Base-by-base conservation (phyloP, 176 grass and related monocot species). In the Metroxylon sagu region DNA sequence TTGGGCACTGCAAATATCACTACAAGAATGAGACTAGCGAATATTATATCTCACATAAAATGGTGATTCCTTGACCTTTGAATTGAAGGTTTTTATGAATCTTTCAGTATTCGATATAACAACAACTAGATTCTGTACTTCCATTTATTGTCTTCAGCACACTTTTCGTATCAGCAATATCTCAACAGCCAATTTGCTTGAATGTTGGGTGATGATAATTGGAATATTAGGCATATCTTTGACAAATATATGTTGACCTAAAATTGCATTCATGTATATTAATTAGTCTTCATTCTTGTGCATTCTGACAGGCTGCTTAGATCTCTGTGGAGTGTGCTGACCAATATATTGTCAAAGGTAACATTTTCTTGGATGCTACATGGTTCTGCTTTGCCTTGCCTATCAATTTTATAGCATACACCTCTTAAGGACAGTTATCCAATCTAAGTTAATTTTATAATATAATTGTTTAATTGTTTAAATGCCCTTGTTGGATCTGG, bases 261-360 rank as follows among this genome's bases (percentile, higher is more conserved):
- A 7, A 19, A 77, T 66, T 62, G 64, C 83, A 57, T 31, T 57
- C 5, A 81, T 73, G 39, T 25, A 65, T 73, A 12, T 29, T 81
- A 1, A 66, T 69, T 85, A 50, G 65, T 4, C 18, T 27, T 1
- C 19, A 74, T 82, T 2, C 48, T 64, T 65, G 3, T 73, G 19
- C 35, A 43, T 43, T 28, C 50, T 57, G 19, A 55, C 77, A 81
- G 83, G 83, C 25, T 85, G 69, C 62, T 77, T 81, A 35, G 77
- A 71, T 21, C 26, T 52, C 27, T n/a, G 52, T 54, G 64, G 80
- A 18, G 25, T 43, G 12, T 43, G 12, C 35, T 43, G 50, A 12
- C 50, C 30, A 69, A 80, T 50, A 72, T 8, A 10, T 18, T 0
- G 58, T 14, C 57, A 25, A 71, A 23, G 54, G 53, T 43, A 43